These are phyloP conservation scores for Fragaria vesca DNA, from an alignment of 306 rosid species.

Conservation along the genomic window DNA sequence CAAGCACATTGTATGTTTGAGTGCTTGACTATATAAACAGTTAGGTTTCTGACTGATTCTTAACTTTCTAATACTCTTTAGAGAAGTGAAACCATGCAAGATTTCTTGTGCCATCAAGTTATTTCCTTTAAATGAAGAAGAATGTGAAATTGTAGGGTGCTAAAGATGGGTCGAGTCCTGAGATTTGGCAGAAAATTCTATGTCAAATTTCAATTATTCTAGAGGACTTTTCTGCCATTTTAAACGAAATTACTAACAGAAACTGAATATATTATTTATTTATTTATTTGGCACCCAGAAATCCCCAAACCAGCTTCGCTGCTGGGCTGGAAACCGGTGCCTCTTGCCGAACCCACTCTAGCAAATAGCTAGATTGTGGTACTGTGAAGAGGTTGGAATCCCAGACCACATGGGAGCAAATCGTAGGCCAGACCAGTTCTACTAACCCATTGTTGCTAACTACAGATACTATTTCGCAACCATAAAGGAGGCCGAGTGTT, in stretches of 20 bases:
- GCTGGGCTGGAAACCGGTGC: neutral
- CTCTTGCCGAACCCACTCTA: neutral
- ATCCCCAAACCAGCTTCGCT: neutral
- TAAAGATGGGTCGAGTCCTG: neutral
- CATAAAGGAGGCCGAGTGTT: neutral
- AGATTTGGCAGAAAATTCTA: neutral
- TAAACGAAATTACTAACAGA: neutral
- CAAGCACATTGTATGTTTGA: neutral
- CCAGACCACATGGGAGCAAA: neutral
- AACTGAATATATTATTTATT: neutral
- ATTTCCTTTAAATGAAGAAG: neutral
- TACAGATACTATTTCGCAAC: neutral
- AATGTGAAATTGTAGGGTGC: neutral
- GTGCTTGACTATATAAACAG: neutral
- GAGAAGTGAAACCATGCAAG: neutral
- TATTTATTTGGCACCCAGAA: neutral
- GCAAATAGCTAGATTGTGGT: neutral
- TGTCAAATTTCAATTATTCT: neutral
- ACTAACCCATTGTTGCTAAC: neutral
- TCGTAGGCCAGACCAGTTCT: neutral
- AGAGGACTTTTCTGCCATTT: neutral
- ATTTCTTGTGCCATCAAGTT: neutral
- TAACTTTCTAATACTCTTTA: neutral
- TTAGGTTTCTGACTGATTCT: neutral
- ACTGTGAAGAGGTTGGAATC: neutral